Evolutionary conservation across 352 stramenopile species (phyloP), one percentile per base, ranked within the genome.

Genomic region (Globisporangium acanthophoron): DNA sequence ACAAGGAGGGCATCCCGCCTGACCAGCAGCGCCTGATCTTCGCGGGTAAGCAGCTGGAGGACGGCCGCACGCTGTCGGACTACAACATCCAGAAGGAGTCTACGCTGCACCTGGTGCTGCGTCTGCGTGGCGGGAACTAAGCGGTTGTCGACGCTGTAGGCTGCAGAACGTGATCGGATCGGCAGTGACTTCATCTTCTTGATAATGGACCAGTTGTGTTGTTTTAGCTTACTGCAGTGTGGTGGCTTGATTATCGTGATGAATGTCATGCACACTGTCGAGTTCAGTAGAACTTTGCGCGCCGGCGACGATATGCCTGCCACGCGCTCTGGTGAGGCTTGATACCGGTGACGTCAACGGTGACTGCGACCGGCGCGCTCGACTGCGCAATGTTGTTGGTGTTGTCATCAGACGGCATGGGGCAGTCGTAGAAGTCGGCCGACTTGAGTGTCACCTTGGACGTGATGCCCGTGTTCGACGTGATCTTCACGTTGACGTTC

Each of bases 71-170:
- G 53, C 40, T 57, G 65, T 78, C 53, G 41, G 86, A 98, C 80
- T 96, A 97, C 75, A 82, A 95, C 64, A 90, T 97, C 52, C 85
- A 98, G 72, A 98, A 98, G 73, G 93, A 98, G 61, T 96, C 90
- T 43, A 98, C 92, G 39, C 68, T 97, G 39, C 89, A 97, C 73
- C 71, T 97, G 53, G 91, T 97, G 41, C 65, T 97, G 16, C 79
- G 90, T 53, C 72, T 96, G 41, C 78, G 87, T 68, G 91, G 41
- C 41, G 41, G 41, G 52, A 96, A 98, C 41, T 73, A 91, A 98
- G 78, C 7, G 41, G 0, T 24, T 24, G 18, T 27, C 24, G 24
- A 27, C 24, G 24, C 24, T 27, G 24, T 27, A 27, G 24, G 24
- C 24, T 27, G 24, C 24, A 27, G 24, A 27, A 27, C 1, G 24